Conservation (phyloP, 805 yeast species). For the Kodamaea kaohsiungensis region DNA sequence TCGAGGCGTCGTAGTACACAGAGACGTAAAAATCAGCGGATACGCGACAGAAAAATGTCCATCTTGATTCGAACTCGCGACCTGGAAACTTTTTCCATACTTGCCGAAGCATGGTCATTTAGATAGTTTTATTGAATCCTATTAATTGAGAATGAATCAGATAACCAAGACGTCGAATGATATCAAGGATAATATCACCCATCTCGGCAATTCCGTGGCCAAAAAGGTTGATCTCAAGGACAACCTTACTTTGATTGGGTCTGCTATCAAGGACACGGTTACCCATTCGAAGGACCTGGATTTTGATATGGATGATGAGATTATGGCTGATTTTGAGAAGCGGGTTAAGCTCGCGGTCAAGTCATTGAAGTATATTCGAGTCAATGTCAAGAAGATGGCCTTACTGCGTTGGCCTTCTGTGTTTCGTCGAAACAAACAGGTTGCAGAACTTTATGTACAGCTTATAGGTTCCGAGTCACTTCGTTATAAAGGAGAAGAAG, state of each 20-base stretch:
- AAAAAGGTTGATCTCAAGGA: slow-evolving; percentile 13
- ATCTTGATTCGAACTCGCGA: slow-evolving; percentile 1
- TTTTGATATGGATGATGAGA: slow-evolving; percentile 14
- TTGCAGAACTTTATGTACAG: slow-evolving; percentile 29
- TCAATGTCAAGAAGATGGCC: slow-evolving; percentile 27
- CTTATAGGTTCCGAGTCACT: slow-evolving; percentile 38
- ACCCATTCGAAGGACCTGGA: slow-evolving; percentile 5
- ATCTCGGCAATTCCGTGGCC: slow-evolving; percentile 8
- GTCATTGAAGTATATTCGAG: slow-evolving; percentile 42
- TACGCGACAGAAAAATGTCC: not conserved
- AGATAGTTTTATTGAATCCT: not conserved
- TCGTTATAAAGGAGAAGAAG: slow-evolving; percentile 34
- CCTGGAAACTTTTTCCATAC: not conserved
- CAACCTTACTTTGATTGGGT: slow-evolving; percentile 13
- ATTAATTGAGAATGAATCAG: slow-evolving; percentile 8
- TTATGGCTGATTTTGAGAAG: slow-evolving; percentile 14
- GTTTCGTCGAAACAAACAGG: slow-evolving; percentile 33
- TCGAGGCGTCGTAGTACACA: not conserved
- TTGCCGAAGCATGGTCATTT: not conserved
- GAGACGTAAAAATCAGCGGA: not conserved
- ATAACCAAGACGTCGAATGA: slow-evolving; percentile 11
- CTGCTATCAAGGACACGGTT: slow-evolving; percentile 13
- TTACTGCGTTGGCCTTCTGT: slow-evolving; percentile 27
- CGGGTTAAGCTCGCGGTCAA: slow-evolving; percentile 27
- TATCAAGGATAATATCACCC: slow-evolving; percentile 12